Conservation (phyloP, 2,329 filamentous ascomycete species). For the Trichoderma atrobrunneum region DNA sequence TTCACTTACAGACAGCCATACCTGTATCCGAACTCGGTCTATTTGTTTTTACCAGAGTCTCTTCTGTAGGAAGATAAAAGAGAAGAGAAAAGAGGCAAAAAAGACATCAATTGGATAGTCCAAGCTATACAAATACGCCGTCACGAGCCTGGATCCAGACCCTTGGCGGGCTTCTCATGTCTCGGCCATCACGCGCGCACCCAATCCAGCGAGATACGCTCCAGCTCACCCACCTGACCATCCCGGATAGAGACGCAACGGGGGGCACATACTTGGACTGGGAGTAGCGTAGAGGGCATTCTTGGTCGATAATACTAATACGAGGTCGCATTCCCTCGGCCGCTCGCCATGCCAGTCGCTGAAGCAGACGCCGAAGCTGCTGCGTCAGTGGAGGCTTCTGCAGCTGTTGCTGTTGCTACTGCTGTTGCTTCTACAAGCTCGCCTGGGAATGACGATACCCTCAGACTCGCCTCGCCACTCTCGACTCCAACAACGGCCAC, state of each 20-base stretch:
- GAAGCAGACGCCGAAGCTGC: constrained; percentile 9
- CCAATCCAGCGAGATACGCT: constrained; percentile 20
- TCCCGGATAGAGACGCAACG: constrained; percentile 12
- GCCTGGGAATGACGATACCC: not conserved
- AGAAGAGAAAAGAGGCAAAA: not conserved
- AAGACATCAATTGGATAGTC: not conserved
- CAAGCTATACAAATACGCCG: not conserved
- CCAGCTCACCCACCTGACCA: constrained; percentile 12
- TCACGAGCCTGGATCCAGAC: constrained; percentile 11
- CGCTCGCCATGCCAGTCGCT: constrained; percentile 14
- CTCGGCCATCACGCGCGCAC: constrained; percentile 22
- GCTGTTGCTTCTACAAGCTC: not conserved
- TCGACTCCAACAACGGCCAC: constrained; percentile 25
- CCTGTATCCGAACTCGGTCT: not conserved
- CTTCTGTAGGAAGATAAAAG: not conserved
- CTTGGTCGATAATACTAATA: constrained; percentile 5
- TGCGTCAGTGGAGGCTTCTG: not conserved
- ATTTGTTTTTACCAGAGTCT: not conserved
- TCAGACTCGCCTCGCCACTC: constrained; percentile 26
- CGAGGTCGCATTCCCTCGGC: constrained; percentile 11
- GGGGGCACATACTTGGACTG: not conserved
- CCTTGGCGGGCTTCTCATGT: constrained; percentile 21
- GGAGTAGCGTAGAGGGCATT: constrained; percentile 1
- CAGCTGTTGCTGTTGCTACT: not conserved
- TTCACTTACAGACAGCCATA: not conserved